Conservation (phyloP, 352 stramenopile species). For the Phytophthora sp. region DNA sequence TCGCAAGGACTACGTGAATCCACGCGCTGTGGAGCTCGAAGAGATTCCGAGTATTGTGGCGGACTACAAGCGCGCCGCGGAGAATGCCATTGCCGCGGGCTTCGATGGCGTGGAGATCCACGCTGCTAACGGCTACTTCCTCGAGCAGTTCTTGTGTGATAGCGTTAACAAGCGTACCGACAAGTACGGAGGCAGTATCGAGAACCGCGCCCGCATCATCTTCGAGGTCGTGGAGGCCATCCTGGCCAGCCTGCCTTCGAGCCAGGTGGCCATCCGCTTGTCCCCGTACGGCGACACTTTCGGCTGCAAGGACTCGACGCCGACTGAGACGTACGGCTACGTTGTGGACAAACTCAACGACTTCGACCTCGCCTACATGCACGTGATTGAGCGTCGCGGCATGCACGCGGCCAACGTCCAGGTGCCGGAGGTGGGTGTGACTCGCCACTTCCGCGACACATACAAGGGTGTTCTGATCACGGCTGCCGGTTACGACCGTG, state of each 20-base stretch:
- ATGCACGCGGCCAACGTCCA: conserved; percentile 25
- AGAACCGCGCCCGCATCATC: conserved; percentile 77
- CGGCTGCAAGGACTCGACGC: conserved; percentile 40
- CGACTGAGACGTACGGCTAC: conserved; percentile 41
- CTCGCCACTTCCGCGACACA: conserved; percentile 41
- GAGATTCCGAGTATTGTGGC: conserved; percentile 73
- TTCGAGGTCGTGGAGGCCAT: conserved; percentile 63
- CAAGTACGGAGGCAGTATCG: conserved; percentile 75
- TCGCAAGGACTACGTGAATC: conserved; percentile 48
- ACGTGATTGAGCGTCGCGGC: conserved; percentile 50
- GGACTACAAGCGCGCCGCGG: conserved; percentile 66
- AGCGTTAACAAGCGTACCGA: conserved; percentile 78
- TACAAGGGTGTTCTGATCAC: conserved; percentile 58
- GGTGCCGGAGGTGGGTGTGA: conserved; percentile 39
- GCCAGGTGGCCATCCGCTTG: conserved; percentile 28
- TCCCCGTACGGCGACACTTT: conserved; percentile 44
- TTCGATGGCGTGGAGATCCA: conserved; percentile 93
- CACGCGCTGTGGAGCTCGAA: conserved; percentile 58
- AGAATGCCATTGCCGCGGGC: conserved; percentile 71
- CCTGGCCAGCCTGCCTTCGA: conserved; percentile 29
- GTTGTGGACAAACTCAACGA: conserved; percentile 37
- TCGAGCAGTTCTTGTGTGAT: conserved; percentile 88
- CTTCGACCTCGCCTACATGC: conserved; percentile 49
- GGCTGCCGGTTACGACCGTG: conserved; percentile 38
- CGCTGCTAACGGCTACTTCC: conserved; percentile 88